Evolutionary conservation across 495 filamentous ascomycete species (phyloP), one percentile per base, ranked within the genome.

Genomic region (Aspergillus steynii): DNA sequence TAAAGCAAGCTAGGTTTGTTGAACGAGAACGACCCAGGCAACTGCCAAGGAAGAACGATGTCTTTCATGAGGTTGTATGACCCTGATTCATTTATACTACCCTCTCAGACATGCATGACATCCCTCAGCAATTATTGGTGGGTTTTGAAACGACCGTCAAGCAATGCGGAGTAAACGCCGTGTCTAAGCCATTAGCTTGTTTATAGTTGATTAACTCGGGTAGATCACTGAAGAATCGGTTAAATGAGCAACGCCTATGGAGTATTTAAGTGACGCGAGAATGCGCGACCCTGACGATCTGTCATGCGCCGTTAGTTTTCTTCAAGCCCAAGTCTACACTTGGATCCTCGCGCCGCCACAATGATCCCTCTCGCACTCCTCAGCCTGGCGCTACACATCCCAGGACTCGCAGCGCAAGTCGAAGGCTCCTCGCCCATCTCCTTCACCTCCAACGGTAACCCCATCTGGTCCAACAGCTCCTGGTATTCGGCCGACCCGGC

Each of bases 401-500:
- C 46, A 0, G 29, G 26, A 7, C 42, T 50, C 10, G 28, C 46
- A n/a, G 55, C 45, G 20, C 55, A 57, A 25, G 14, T 34, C 7
- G 55, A 49, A 6, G n/a, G 28, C 55, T n/a, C 45, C n/a, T 48
- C 27, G 5, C 46, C 55, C 10, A 7, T 57, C 8, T 32, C 42
- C 0, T 57, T 57, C 46, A 50, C 46, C 1, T 57, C 55, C 4
- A 57, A 34, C 0, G 55, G 55, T 3, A 57, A 57, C n/a, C 55
- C 55, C 12, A 57, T 57, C 28, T 31, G 29, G n/a, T 57, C 55
- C n/a, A 34, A 50, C 25, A 46, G 55, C 2, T 57, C 55, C 20
- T 56, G 55, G 55, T 49, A 56, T 6, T 56, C 55, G 0, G 55
- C 6, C 9, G 55, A 56, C 28, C 55, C 55, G 15, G 55, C 55